Conservation (phyloP, 1,284 basidiomycete species). For the Ustilago tritici region DNA sequence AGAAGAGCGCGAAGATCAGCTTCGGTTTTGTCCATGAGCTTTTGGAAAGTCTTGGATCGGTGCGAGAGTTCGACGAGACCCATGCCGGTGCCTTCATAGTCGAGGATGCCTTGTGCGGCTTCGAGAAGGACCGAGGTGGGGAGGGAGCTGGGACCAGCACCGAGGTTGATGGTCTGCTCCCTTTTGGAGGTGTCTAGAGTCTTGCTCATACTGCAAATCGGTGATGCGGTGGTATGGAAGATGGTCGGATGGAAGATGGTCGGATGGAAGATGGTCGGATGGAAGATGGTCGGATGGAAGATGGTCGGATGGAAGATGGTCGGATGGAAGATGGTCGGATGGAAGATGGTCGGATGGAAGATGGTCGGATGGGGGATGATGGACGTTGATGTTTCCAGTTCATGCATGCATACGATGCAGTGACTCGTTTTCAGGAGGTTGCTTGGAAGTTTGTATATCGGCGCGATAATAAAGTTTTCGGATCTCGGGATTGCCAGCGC, state of each 20-base stretch:
- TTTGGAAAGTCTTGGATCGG: slow-evolving; percentile 64
- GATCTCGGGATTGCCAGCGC: slow-evolving; percentile 26
- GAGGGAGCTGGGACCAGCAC: slow-evolving; percentile 66
- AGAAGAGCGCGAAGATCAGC: slow-evolving; percentile 61
- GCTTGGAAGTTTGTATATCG: not conserved
- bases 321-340: not conserved
- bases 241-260: not conserved
- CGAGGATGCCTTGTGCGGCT: slow-evolving; percentile 64
- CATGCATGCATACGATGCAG: not conserved
- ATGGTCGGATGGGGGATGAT: not conserved
- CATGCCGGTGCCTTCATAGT: slow-evolving; percentile 65
- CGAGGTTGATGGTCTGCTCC: slow-evolving; percentile 66
- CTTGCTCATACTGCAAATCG: slow-evolving; percentile 22
- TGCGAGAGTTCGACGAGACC: slow-evolving; percentile 68
- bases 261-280: not conserved
- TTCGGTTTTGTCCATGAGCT: slow-evolving; percentile 64
- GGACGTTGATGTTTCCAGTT: not conserved
- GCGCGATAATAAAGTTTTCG: slow-evolving; percentile 18
- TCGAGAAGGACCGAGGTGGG: slow-evolving; percentile 66
- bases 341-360: no score
- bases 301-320: not conserved
- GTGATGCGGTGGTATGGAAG: not conserved
- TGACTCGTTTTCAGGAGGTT: slow-evolving; percentile 26
- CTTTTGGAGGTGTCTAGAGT: slow-evolving; percentile 49
- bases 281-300: not conserved